A percentile compares a stretch with the other conserved stretches of the same genome.
phyloP scores from a whole-genome alignment of 345 rosid species.

The Eucalyptus sp. region DNA sequence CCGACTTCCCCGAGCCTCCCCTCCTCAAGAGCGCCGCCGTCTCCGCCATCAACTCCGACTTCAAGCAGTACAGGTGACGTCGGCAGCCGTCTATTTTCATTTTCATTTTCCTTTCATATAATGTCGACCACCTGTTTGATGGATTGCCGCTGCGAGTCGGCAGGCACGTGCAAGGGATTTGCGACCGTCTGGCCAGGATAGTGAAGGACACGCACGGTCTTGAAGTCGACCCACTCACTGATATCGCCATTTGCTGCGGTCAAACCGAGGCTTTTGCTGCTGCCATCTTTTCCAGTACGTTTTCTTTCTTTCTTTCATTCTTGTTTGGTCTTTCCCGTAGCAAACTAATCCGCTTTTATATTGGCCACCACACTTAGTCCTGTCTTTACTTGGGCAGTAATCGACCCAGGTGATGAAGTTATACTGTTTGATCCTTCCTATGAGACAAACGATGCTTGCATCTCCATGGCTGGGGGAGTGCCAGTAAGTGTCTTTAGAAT shows the following conservation, averaged over 20 bases:
- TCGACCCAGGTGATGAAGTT: conserved; percentile 46
- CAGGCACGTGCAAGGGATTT: conserved; percentile 59
- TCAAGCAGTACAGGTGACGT: conserved; percentile 49
- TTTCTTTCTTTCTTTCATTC: not conserved
- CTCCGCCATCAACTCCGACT: conserved; percentile 42
- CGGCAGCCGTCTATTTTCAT: not conserved
- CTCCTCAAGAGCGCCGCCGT: conserved; percentile 36
- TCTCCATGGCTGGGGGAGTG: conserved; percentile 44
- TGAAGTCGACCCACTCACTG: conserved; percentile 35
- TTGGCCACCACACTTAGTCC: not conserved
- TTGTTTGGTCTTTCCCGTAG: not conserved
- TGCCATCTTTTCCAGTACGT: conserved; percentile 29
- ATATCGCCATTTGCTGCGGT: conserved; percentile 53
- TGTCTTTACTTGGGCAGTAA: conserved; percentile 9
- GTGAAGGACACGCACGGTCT: conserved; percentile 28
- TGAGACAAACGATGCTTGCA: conserved; percentile 40
- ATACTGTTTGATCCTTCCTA: conserved; percentile 44
- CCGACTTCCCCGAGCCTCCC: conserved; percentile 46
- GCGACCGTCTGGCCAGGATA: conserved; percentile 25
- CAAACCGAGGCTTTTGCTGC: conserved; percentile 67
- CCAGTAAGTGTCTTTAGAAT: conserved; percentile 17
- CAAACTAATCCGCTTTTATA: not conserved
- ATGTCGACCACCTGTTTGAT: not conserved
- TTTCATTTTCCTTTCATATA: not conserved
- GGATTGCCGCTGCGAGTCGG: not conserved